A percentile compares a stretch with the other conserved stretches of the same genome.
These are phyloP conservation scores for Podochytrium sp. DNA, from an alignment of 192 early-diverging fungal species.

Conservation along the genomic window DNA sequence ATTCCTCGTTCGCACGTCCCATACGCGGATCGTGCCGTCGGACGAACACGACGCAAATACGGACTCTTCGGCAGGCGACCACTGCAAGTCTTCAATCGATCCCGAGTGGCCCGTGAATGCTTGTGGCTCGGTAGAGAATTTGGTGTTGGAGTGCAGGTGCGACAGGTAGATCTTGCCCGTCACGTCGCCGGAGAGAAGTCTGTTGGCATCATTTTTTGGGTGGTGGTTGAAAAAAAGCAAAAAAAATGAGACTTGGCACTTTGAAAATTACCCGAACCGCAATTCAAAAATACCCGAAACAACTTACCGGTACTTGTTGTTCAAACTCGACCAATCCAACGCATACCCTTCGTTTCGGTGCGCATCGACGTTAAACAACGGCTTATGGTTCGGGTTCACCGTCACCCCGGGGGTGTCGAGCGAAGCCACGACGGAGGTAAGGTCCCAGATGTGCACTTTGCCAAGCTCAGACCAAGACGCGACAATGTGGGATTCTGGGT, in stretches of 20 bases:
- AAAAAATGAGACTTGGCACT: too few relatives aligned
- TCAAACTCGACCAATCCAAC: conserved; percentile 88
- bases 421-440: conserved; percentile 71
- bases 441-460: conserved; percentile 91
- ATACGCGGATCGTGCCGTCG: conserved; percentile 92
- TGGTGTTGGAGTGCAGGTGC: conserved; percentile 57
- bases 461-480: conserved; percentile 96
- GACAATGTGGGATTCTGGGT: conserved; percentile 76
- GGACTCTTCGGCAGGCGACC: conserved; percentile 86
- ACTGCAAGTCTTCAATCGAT: conserved; percentile 96
- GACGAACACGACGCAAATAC: conserved; percentile 94
- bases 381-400: conserved; percentile 66
- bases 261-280: conserved; percentile 15
- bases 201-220: not conserved
- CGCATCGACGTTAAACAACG: conserved; percentile 78
- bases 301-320: conserved; percentile 20
- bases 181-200: conserved; percentile 87
- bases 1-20: conserved; percentile 87
- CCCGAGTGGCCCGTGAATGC: conserved; percentile 83
- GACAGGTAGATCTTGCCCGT: conserved; percentile 83
- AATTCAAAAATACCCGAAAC: not conserved
- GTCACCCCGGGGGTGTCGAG: conserved; percentile 82
- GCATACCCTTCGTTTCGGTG: conserved; percentile 93
- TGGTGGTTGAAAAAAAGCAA: too few relatives aligned
- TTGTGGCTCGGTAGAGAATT: conserved; percentile 73